Evolutionary conservation across 2,329 filamentous ascomycete genomes (phyloP), one percentile per base, ranked within the genome.

Genomic region (Phymatotrichopsis omnivora): DNA sequence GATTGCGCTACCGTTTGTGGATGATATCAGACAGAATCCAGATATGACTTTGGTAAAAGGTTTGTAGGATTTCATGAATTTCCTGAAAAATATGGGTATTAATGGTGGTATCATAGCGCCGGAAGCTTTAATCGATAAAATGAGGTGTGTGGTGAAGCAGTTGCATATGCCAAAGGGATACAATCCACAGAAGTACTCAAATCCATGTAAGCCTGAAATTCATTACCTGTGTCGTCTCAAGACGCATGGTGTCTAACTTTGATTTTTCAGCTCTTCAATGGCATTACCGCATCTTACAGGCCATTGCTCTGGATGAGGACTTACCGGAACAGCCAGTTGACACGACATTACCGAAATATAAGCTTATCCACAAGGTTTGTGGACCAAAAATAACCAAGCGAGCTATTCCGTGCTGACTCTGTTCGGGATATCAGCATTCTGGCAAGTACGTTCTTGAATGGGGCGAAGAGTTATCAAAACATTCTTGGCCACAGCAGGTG

Each of bases 211-310:
- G n/a, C n/a, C n/a, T n/a, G n/a, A n/a, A n/a, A n/a, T n/a, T n/a
- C n/a, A n/a, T n/a, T n/a, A n/a, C n/a, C n/a, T n/a, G n/a, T n/a
- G n/a, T n/a, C n/a, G n/a, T n/a, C n/a, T n/a, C n/a, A n/a, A n/a
- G n/a, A n/a, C n/a, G n/a, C n/a, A n/a, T n/a, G n/a, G n/a, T n/a
- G n/a, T n/a, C n/a, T n/a, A n/a, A n/a, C n/a, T n/a, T n/a, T n/a
- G n/a, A n/a, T n/a, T n/a, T n/a, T n/a, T n/a, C n/a, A 7, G 75
- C 83, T 7, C 70, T 98, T 19, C 91, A 98, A 65, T 98, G 89
- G 87, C 91, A 96, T 66, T 98, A 96, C 68, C 80, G 78, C 51
- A 93, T 98, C 34, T 68, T 98, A 1, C 91, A 98, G 64, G 82
- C 84, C 5, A 72, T 95, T 46, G 91, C 91, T 0, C 70, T 98